Evolutionary conservation across 495 filamentous ascomycete species (phyloP).

Genomic region (Margaritispora aquatica): DNA sequence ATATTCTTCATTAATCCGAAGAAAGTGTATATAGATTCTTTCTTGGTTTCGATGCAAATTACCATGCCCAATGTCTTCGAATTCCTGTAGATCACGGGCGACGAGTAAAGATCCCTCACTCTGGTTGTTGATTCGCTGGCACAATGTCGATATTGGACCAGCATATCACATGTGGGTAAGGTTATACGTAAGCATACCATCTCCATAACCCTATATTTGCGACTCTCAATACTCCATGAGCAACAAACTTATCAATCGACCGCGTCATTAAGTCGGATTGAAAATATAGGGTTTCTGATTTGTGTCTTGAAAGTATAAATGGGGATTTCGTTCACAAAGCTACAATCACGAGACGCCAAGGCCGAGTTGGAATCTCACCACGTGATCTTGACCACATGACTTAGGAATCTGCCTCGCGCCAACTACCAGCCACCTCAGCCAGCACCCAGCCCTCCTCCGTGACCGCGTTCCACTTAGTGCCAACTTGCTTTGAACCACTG

Average conservation of each 20-base stretch:
- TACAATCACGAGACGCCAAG: no score
- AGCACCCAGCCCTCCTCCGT: background rate
- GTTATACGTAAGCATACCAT: background rate
- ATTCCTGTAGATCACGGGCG: no score
- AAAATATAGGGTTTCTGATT: background rate
- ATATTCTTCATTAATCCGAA: no score
- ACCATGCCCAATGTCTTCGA: no score
- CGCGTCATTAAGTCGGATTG: background rate
- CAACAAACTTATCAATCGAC: background rate
- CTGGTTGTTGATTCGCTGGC: background rate
- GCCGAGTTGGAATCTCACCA: background rate
- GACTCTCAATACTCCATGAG: background rate
- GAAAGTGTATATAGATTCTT: no score
- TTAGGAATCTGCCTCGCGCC: background rate
- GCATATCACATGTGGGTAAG: background rate
- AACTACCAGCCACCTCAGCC: background rate
- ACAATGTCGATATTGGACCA: background rate
- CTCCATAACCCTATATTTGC: background rate
- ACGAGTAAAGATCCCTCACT: background rate
- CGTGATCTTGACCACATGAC: background rate
- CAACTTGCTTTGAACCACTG: slow-evolving; percentile 12
- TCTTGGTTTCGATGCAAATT: no score
- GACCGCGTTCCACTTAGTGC: background rate
- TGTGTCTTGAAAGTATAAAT: background rate
- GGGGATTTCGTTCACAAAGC: no score